Percentiles rank a stretch among this genome's conserved stretches.
phyloP scores from a whole-genome alignment of 148 eudicot genomes.

The Persicaria maculosa region DNA sequence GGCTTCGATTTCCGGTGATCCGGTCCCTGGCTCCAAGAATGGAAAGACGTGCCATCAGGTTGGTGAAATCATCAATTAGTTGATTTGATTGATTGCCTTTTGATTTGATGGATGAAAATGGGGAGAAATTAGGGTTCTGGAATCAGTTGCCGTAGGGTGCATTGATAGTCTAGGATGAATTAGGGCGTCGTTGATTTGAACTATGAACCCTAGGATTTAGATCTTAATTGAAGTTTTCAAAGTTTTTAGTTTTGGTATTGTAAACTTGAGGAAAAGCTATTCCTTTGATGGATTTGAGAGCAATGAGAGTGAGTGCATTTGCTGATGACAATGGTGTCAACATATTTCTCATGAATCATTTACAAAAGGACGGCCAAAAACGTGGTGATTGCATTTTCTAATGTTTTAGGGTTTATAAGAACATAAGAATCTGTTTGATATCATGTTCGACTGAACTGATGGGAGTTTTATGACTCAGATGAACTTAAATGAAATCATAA shows the following conservation, averaged over 20 bases:
- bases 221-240: background rate
- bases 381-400: background rate
- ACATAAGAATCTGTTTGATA: background rate
- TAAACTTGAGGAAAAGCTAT: background rate
- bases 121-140: background rate
- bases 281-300: background rate
- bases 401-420: slow-evolving; percentile 1
- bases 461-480: background rate
- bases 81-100: background rate
- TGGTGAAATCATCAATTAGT: background rate
- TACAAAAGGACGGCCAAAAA: background rate
- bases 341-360: background rate
- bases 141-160: background rate
- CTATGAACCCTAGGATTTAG: background rate
- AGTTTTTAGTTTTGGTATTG: background rate
- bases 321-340: background rate
- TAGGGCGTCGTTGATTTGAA: background rate
- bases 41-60: slow-evolving; percentile 17
- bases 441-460: background rate
- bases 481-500: background rate
- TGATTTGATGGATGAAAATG: background rate
- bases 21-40: background rate
- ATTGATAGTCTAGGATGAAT: background rate
- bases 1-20: background rate
- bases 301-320: background rate